Conservation (phyloP, 371 early-diverging fungal genomes). For the Blakeslea trispora region DNA sequence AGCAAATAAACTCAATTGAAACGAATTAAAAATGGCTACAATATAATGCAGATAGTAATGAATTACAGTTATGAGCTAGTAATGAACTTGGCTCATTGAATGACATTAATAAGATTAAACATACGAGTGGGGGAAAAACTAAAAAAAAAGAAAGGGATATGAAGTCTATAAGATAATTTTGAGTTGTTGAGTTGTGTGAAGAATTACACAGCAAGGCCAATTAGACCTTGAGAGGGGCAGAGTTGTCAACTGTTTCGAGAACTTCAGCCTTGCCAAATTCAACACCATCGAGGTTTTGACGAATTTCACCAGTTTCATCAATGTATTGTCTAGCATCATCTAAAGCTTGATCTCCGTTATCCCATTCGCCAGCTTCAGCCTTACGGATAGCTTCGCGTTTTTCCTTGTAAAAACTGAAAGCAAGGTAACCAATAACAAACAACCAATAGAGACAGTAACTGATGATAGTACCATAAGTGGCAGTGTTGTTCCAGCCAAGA, state of each 20-base stretch:
- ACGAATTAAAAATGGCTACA: background rate
- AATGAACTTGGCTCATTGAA: background rate
- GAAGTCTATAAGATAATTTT: slow-evolving; percentile 1
- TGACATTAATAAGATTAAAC: background rate
- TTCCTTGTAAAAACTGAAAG: slow-evolving; percentile 47
- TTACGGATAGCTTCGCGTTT: slow-evolving; percentile 31
- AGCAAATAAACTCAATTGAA: background rate
- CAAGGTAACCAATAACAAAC: slow-evolving; percentile 48
- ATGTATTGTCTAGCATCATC: slow-evolving; percentile 30
- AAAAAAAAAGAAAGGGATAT: background rate
- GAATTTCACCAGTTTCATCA: slow-evolving; percentile 29
- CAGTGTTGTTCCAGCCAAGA: slow-evolving; percentile 78
- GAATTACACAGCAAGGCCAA: background rate
- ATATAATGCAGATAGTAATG: background rate
- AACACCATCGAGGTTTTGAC: background rate
- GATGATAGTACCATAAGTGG: slow-evolving; percentile 67
- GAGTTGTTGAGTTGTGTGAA: background rate
- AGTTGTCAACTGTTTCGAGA: slow-evolving; percentile 7
- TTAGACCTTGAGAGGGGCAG: slow-evolving; percentile 1
- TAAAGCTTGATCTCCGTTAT: slow-evolving; percentile 31
- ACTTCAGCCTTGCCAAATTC: slow-evolving; percentile 2
- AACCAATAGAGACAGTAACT: slow-evolving; percentile 82
- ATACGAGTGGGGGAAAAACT: background rate
- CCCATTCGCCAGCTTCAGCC: slow-evolving; percentile 38
- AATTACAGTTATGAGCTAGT: background rate